Percentiles rank a stretch among this genome's conserved stretches.
Evolutionary conservation across 1,284 basidiomycete species (phyloP).

Genomic region (Trametes hirsuta): DNA sequence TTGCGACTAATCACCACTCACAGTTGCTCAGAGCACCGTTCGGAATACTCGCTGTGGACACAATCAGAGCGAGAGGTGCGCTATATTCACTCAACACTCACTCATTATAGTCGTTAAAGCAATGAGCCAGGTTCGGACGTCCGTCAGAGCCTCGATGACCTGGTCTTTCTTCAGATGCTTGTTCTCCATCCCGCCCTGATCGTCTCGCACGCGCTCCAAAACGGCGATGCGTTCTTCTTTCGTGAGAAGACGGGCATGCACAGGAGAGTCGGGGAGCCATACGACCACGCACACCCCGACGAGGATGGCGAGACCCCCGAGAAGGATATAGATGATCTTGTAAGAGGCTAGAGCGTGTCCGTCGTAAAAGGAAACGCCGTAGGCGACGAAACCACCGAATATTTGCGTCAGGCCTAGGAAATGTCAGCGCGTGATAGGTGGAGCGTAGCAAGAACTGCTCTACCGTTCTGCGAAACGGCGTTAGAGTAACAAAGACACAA

Average conservation of each 20-base stretch:
- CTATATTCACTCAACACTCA: slow-evolving; percentile 35
- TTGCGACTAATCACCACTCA: slow-evolving; percentile 34
- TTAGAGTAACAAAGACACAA: neutral
- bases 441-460: neutral
- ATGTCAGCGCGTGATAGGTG: neutral
- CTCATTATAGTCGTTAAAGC: slow-evolving; percentile 60
- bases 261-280: slow-evolving; percentile 69
- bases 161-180: slow-evolving; percentile 64
- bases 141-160: slow-evolving; percentile 57
- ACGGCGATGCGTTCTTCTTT: slow-evolving; percentile 65
- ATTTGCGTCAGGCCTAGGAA: slow-evolving; percentile 57
- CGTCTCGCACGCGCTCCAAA: slow-evolving; percentile 68
- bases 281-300: slow-evolving; percentile 60
- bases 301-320: slow-evolving; percentile 63
- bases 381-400: slow-evolving; percentile 71
- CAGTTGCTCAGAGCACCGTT: slow-evolving; percentile 70
- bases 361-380: slow-evolving; percentile 61
- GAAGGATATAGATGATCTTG: slow-evolving; percentile 65
- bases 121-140: slow-evolving; percentile 68
- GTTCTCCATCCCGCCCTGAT: slow-evolving; percentile 67
- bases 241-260: slow-evolving; percentile 59
- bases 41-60: slow-evolving; percentile 55
- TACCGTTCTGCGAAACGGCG: slow-evolving; percentile 26
- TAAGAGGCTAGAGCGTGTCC: slow-evolving; percentile 53
- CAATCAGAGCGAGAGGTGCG: slow-evolving; percentile 11